Conservation (phyloP, 2,329 filamentous ascomycete species). For the Apiospora koreana region DNA sequence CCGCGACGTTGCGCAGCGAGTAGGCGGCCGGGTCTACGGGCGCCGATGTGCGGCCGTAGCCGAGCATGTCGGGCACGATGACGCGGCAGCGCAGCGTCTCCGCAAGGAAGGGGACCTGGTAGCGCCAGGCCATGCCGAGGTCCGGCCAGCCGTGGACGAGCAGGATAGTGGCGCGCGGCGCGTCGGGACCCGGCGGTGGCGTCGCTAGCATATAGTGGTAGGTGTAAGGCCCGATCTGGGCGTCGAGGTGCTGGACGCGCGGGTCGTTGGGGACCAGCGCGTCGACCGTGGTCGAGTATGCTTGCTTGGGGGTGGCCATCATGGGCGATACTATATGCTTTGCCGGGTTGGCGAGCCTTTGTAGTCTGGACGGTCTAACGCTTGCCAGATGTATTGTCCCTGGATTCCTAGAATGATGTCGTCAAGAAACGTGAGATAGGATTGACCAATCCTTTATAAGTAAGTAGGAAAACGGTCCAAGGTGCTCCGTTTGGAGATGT, state of each 20-base stretch:
- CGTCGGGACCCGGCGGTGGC: conserved; percentile 43
- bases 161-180: conserved; percentile 29
- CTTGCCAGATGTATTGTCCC: too few relatives aligned
- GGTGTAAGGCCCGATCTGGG: conserved; percentile 65
- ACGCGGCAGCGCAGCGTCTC: conserved; percentile 40
- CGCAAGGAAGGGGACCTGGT: conserved; percentile 35
- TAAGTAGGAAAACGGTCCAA: neutral
- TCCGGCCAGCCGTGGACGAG: conserved; percentile 24
- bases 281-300: conserved; percentile 50
- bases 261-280: conserved; percentile 68
- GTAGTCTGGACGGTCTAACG: too few relatives aligned
- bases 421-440: too few relatives aligned
- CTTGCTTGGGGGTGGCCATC: neutral
- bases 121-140: conserved; percentile 21
- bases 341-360: too few relatives aligned
- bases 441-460: too few relatives aligned
- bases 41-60: conserved; percentile 37
- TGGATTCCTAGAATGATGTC: too few relatives aligned
- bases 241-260: conserved; percentile 64
- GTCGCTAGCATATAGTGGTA: conserved; percentile 67
- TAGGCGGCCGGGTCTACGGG: conserved; percentile 30
- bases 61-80: conserved; percentile 42
- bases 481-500: too few relatives aligned
- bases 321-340: too few relatives aligned
- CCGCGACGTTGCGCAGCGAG: conserved; percentile 31